phyloP scores from a whole-genome alignment of 1,139 yeast genomes.

The Geotrichum europaeum region DNA sequence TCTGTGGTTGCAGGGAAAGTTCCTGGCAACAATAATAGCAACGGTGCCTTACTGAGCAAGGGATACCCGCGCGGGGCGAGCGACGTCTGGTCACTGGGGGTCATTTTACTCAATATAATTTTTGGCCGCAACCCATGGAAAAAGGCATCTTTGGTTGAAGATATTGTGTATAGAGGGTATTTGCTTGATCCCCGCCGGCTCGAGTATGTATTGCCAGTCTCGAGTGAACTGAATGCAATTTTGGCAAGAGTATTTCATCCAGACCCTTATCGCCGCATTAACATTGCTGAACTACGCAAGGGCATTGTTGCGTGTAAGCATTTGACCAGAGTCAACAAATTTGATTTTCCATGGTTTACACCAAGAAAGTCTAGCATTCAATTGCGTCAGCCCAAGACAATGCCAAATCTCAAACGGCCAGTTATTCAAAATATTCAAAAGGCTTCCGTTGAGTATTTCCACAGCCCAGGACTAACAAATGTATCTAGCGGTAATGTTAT shows the following conservation, averaged over 20 bases:
- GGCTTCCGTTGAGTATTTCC: neutral
- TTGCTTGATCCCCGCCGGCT: slow-evolving; percentile 45
- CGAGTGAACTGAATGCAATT: slow-evolving; percentile 52
- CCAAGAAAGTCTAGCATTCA: neutral
- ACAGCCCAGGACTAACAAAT: neutral
- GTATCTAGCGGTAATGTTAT: neutral
- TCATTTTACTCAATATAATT: slow-evolving; percentile 69
- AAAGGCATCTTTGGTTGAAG: slow-evolving; percentile 58
- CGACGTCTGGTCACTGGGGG: slow-evolving; percentile 86
- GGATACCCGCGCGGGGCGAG: slow-evolving; percentile 18
- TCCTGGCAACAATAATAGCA: slow-evolving; percentile 1
- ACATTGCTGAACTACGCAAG: slow-evolving; percentile 42
- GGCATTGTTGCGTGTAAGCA: slow-evolving; percentile 23
- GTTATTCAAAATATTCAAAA: neutral
- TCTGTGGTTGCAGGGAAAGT: neutral
- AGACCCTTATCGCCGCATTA: slow-evolving; percentile 60
- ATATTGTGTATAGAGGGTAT: slow-evolving; percentile 50
- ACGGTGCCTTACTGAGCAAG: slow-evolving; percentile 10
- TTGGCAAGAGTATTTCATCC: slow-evolving; percentile 51
- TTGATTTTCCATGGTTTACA: slow-evolving; percentile 15
- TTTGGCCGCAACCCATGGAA: slow-evolving; percentile 93
- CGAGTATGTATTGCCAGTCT: slow-evolving; percentile 60
- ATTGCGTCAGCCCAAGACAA: neutral
- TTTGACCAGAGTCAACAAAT: slow-evolving; percentile 2
- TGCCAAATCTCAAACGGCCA: neutral